Conservation (phyloP, 2,329 filamentous ascomycete genomes). For the Aotearoamyces nothofagi region DNA sequence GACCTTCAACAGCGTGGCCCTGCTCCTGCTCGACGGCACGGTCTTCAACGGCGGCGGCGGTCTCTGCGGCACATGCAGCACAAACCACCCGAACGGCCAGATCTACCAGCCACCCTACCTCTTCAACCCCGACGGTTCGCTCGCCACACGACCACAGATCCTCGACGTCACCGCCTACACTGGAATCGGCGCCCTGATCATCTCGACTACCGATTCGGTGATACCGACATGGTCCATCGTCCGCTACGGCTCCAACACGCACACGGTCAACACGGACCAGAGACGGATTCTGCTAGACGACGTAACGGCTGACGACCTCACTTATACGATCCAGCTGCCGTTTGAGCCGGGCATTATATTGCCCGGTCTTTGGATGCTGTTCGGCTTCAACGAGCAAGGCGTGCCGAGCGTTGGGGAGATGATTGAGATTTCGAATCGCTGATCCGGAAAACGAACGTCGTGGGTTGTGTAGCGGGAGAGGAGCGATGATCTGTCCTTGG, state of each 20-base stretch:
- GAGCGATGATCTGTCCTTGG: too few relatives aligned
- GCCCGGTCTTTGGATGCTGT: slow-evolving; percentile 39
- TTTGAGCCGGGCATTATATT: slow-evolving; percentile 31
- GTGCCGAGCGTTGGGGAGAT: slow-evolving; percentile 30
- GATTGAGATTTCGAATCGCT: slow-evolving; percentile 16
- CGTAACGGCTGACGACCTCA: slow-evolving; percentile 13
- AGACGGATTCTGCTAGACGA: slow-evolving; percentile 32
- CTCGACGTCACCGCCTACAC: slow-evolving; percentile 15
- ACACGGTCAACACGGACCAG: slow-evolving; percentile 43
- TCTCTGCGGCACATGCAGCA: slow-evolving; percentile 29
- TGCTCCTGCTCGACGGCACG: slow-evolving; percentile 33
- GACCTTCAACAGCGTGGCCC: slow-evolving; percentile 32
- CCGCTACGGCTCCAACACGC: slow-evolving; percentile 32
- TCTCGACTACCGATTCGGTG: slow-evolving; percentile 16
- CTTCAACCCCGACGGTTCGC: slow-evolving; percentile 26
- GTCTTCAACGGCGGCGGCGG: slow-evolving; percentile 36
- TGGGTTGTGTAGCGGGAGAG: too few relatives aligned
- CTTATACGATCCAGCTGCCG: slow-evolving; percentile 27
- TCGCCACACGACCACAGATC: slow-evolving; percentile 27
- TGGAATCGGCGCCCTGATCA: slow-evolving; percentile 20
- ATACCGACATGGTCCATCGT: slow-evolving; percentile 26
- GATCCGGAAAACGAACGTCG: neutral
- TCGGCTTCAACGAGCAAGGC: slow-evolving; percentile 28
- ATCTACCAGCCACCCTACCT: slow-evolving; percentile 42
- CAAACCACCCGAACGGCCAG: slow-evolving; percentile 37